These are phyloP conservation scores for Dysphania ambrosioides DNA, from an alignment of 148 eudicot species.

Conservation along the genomic window DNA sequence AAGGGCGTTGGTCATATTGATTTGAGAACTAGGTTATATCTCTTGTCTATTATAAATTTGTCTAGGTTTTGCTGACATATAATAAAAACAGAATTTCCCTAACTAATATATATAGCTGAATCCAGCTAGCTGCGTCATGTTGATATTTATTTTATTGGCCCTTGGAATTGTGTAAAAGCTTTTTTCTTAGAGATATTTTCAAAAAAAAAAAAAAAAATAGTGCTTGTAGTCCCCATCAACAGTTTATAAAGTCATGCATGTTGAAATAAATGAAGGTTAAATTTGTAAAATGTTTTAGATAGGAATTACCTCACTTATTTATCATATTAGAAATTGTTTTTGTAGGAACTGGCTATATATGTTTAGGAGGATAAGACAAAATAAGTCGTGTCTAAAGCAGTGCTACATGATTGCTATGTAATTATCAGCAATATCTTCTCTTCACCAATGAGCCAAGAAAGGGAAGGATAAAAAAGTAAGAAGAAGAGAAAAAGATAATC, in stretches of 20 bases:
- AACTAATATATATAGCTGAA: background rate
- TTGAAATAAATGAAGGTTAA: slow-evolving; percentile 4
- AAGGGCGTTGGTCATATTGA: background rate
- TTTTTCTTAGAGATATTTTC: background rate
- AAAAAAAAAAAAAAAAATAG: background rate
- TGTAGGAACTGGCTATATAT: background rate
- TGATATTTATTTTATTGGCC: slow-evolving; percentile 2
- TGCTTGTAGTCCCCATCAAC: slow-evolving; percentile 12
- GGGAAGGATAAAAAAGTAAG: background rate
- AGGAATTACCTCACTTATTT: background rate
- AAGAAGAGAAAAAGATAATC: background rate
- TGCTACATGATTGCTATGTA: background rate
- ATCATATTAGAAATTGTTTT: background rate
- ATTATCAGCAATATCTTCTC: background rate
- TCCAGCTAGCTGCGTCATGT: background rate
- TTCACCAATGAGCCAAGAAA: background rate
- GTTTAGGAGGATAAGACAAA: background rate
- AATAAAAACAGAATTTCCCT: background rate
- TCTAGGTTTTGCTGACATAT: background rate
- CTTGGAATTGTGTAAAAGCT: background rate
- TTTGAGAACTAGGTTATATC: background rate
- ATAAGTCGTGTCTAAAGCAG: slow-evolving; percentile 4
- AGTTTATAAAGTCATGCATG: slow-evolving; percentile 6
- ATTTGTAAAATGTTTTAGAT: background rate
- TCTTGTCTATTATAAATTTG: background rate